These are phyloP conservation scores for Cryptosporidium xiaoi DNA, from an alignment of 169 alveolate genomes.

Conservation along the genomic window DNA sequence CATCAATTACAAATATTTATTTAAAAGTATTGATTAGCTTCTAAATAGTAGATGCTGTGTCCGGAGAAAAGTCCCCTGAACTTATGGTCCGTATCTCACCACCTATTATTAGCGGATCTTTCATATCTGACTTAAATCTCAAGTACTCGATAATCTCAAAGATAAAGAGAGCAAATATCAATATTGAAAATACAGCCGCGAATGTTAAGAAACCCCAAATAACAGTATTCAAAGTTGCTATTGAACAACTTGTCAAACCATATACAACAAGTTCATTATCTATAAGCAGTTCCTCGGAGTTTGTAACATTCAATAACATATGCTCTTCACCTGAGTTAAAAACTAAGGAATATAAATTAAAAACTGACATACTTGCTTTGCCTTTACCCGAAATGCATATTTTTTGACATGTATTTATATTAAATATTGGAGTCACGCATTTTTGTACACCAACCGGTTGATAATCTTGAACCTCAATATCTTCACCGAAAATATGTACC, in stretches of 20 bases:
- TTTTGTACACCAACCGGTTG: constrained; percentile 32
- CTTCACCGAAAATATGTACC: constrained; percentile 44
- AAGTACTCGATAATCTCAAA: constrained; percentile 51
- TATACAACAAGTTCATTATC: constrained; percentile 19
- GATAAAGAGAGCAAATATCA: constrained; percentile 32
- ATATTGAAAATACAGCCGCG: constrained; percentile 18
- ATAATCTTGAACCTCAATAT: background rate
- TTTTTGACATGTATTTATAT: constrained; percentile 38
- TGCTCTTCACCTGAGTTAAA: constrained; percentile 5
- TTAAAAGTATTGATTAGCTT: background rate
- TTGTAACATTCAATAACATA: constrained; percentile 25
- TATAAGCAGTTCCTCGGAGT: constrained; percentile 7
- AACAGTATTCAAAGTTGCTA: constrained; percentile 36
- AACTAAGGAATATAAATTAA: constrained; percentile 35
- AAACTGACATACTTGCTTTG: constrained; percentile 1
- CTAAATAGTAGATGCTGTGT: constrained; percentile 16
- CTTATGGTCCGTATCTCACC: constrained; percentile 63
- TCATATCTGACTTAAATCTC: constrained; percentile 69
- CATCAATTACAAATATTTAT: too few species aligned
- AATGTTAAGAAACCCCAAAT: constrained; percentile 40
- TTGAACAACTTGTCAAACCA: constrained; percentile 36
- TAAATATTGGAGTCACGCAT: constrained; percentile 49
- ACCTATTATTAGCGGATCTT: constrained; percentile 65
- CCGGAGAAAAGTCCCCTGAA: constrained; percentile 47
- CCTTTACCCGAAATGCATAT: constrained; percentile 25